These are phyloP conservation scores for Salvia miltiorrhiza DNA, from an alignment of 257 asterid genomes.

Conservation along the genomic window DNA sequence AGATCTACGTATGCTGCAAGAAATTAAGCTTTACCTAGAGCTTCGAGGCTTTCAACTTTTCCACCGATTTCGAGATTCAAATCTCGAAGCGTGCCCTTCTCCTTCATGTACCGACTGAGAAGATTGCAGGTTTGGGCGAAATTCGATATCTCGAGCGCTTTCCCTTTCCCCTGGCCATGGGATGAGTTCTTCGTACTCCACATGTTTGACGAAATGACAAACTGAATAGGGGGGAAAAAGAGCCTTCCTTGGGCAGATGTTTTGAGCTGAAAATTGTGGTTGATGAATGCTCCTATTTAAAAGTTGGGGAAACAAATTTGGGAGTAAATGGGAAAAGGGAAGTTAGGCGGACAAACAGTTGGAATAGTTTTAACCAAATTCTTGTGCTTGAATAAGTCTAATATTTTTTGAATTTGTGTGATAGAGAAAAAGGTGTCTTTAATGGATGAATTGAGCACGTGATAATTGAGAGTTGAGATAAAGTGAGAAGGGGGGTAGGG, in stretches of 20 bases:
- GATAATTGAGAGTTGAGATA: conserved; percentile 25
- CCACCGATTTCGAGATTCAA: conserved; percentile 56
- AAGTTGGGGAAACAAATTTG: background rate
- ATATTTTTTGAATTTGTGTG: background rate
- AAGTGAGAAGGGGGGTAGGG: background rate
- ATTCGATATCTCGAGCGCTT: conserved; percentile 44
- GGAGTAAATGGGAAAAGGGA: conserved; percentile 12
- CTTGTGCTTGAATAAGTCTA: background rate
- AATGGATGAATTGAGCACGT: conserved; percentile 33
- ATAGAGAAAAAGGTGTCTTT: background rate
- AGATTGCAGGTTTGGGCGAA: conserved; percentile 68
- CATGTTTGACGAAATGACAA: conserved; percentile 22
- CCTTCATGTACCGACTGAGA: conserved; percentile 70
- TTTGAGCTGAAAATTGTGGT: background rate
- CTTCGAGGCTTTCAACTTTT: conserved; percentile 40
- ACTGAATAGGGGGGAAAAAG: background rate
- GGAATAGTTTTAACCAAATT: background rate
- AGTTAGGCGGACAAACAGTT: conserved; percentile 7
- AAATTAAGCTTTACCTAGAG: conserved; percentile 36
- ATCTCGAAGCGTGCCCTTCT: conserved; percentile 52
- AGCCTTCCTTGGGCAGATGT: background rate
- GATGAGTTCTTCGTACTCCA: conserved; percentile 23
- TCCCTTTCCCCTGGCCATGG: conserved; percentile 16
- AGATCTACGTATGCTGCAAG: conserved; percentile 7
- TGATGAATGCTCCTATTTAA: background rate